Evolutionary conservation across 805 yeast genomes (phyloP), one percentile per base, ranked within the genome.

Genomic region (Sugiyamaella mastotermitis): DNA sequence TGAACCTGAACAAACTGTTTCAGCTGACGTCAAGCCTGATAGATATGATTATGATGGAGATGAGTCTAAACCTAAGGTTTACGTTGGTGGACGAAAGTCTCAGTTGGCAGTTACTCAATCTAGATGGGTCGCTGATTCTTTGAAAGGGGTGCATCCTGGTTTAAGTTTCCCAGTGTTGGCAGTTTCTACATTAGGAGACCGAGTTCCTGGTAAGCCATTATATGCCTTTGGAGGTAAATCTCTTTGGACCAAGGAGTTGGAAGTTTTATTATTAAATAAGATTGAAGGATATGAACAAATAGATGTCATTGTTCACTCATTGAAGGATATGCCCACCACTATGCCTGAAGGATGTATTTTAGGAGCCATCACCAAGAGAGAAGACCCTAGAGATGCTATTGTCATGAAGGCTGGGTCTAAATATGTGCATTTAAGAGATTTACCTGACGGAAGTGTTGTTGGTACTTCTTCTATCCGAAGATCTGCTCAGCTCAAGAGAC

Each of bases 221-320:
- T 92, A 90, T 60, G 76, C 95, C 3, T 92, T 92, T 62, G 97
- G 97, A 30, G 98, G 98, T 18, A 92, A 92, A 59, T 78, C 96
- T 0, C 61, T 92, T 17, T 92, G 98, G 98, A 92, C 98, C 2
- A 83, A 84, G 56, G 98, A 92, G 61, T 69, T 92, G 41, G 98
- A 92, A 62, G 79, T 78, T 17, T 64, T 87, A 34, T 65, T 90
- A 27, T 70, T 82, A 47, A 51, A 52, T 32, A 72, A 72, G 45
- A 67, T 72, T 32, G 69, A 77, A 18, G 88, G 81, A 20, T 68
- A 64, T 14, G 78, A 68, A 49, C 79, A 82, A 37, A 68, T 90
- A 34, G 97, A 92, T 58, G 65, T 90, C 62, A 81, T 92, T 55
- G 97, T 90, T 26, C 97, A 92, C 59, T 84, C 95, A 3, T 69